Evolutionary conservation across 225 moss, liverwort and hornwort species (phyloP).

Genomic region (Sphagnum tenellum): DNA sequence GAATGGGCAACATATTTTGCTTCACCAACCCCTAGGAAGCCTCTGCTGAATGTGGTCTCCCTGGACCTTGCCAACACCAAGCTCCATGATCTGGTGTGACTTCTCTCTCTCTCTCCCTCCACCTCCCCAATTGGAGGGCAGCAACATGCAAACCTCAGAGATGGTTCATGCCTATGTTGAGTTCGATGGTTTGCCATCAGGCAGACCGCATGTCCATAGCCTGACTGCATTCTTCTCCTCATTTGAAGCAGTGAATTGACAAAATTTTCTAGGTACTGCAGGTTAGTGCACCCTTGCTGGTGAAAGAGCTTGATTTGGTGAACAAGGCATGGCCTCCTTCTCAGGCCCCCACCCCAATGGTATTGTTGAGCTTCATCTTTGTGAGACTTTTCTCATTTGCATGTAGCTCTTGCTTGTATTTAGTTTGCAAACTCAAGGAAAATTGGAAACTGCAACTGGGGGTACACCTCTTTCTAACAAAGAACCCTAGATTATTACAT

Average conservation of each 20-base stretch:
- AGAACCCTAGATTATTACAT: no score
- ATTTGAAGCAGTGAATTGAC: not conserved
- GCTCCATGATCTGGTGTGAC: constrained; percentile 44
- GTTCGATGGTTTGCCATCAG: no score
- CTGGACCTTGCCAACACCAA: constrained; percentile 52
- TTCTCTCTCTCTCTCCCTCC: not conserved
- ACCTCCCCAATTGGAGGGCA: no score
- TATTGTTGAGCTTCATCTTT: not conserved
- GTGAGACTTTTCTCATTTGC: no score
- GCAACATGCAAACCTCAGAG: no score
- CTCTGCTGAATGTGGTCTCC: constrained; percentile 68
- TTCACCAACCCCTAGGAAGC: constrained; percentile 52
- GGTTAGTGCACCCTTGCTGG: constrained; percentile 59
- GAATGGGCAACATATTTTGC: constrained; percentile 62
- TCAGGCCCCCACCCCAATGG: constrained; percentile 52
- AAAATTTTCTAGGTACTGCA: constrained; percentile 6
- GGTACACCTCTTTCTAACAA: no score
- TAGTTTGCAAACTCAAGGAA: no score
- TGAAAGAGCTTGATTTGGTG: constrained; percentile 64
- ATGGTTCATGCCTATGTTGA: no score
- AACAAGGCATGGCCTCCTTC: constrained; percentile 66
- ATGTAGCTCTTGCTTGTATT: no score
- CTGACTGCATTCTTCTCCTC: no score
- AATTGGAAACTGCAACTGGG: no score
- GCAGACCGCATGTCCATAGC: no score